Percentiles rank a stretch among this genome's conserved stretches.
phyloP scores from a whole-genome alignment of 495 filamentous ascomycete genomes.

The Cudoniella acicularis region DNA sequence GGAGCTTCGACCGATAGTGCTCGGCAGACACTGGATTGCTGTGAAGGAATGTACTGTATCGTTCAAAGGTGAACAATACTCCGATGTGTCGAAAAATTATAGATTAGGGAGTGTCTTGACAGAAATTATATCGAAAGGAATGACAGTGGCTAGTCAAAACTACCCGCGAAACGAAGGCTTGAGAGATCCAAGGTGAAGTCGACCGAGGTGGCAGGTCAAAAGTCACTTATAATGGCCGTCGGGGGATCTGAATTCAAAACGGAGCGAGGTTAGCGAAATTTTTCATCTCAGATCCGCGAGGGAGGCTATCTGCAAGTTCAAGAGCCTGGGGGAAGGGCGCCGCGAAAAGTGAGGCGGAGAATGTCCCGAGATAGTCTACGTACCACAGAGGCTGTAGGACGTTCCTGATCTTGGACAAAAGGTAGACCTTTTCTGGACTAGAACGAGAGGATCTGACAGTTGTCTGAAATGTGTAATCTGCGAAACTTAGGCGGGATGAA shows the following conservation, averaged over 20 bases:
- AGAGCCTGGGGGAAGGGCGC: not conserved
- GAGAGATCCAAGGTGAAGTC: slow-evolving; percentile 11
- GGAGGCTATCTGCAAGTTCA: not conserved
- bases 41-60: slow-evolving; percentile 18
- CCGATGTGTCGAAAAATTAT: slow-evolving; percentile 18
- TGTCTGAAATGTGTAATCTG: slow-evolving; percentile 11
- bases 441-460: slow-evolving; percentile 12
- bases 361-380: slow-evolving; percentile 12
- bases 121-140: slow-evolving; percentile 22
- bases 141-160: slow-evolving; percentile 25
- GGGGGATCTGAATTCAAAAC: slow-evolving; percentile 9
- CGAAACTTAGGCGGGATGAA: slow-evolving; percentile 23
- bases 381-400: slow-evolving; percentile 15
- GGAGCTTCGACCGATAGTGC: slow-evolving; percentile 30
- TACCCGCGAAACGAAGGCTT: not conserved
- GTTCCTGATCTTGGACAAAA: slow-evolving; percentile 5
- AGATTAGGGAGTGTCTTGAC: slow-evolving; percentile 25
- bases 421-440: slow-evolving; percentile 18
- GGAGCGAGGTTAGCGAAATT: not conserved
- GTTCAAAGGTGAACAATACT: slow-evolving; percentile 8
- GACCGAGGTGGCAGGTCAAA: slow-evolving; percentile 12
- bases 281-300: not conserved
- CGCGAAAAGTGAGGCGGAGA: not conserved
- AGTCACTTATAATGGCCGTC: slow-evolving; percentile 11
- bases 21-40: slow-evolving; percentile 16